Base-by-base conservation (phyloP, 2,329 filamentous ascomycete species). In the Colletotrichum tofieldiae region DNA sequence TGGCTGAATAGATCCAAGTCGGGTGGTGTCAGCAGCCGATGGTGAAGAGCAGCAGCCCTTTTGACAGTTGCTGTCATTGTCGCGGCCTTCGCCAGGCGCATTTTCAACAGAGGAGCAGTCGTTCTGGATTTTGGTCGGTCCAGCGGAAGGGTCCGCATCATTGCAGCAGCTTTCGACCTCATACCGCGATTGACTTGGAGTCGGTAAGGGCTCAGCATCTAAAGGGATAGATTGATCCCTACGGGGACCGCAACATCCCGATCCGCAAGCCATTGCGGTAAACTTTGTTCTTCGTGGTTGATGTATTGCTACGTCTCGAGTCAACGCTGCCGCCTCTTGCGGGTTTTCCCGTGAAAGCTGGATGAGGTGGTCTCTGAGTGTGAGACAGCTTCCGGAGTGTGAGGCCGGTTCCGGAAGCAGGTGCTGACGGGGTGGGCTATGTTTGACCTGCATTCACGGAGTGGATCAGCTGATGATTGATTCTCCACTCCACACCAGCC, bases 181-280 rank as follows among this genome's bases (percentile, higher is more conserved):
- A 35, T 4, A 11, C 5, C 11, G 23, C 6, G 26, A 12, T n/a
- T 16, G 16, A 39, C 16, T 14, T 23, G 29, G 52, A 29, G 43
- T n/a, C 32, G 23, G n/a, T 29, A 39, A 29, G 16, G 43, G 52
- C n/a, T 37, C 8, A 18, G 18, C 16, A 18, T 41, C 29, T 4
- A 39, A 16, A 23, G 37, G 6, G 16, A 41, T 1, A 11, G 67
- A 5, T 7, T 62, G 61, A n/a, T 60, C 45, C 54, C 52, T n/a
- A 14, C 23, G 18, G 16, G 61, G 61, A 20, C 47, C 61, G n/a
- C 67, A 70, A 37, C 67, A 70, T 3, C 67, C 61, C 12, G 61
- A 70, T 70, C 41, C 61, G n/a, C 67, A 70, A 43, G 63, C 64
- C 68, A 71, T 67, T 32, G 16, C 23, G 7, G 5, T n/a, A 9